Evolutionary conservation across 83 land plant genomes (phyloP).

Genomic region (Isoetes engelmannii): DNA sequence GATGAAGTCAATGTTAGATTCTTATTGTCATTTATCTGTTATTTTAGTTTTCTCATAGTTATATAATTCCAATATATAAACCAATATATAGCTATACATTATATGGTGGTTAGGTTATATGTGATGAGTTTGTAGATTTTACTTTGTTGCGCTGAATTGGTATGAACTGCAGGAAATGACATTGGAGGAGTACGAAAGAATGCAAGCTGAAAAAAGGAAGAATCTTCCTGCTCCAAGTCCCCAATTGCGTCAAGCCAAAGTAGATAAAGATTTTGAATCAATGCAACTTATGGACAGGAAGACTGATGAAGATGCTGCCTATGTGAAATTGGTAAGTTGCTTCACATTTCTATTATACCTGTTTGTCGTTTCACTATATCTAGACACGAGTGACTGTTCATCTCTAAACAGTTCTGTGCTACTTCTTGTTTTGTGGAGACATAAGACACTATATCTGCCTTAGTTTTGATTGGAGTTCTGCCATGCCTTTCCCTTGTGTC

Average conservation of each 20-base stretch:
- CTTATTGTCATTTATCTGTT: not conserved
- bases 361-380: not conserved
- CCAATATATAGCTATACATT: not conserved
- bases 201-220: constrained; percentile 25
- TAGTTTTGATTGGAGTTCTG: not conserved
- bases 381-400: not conserved
- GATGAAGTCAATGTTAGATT: constrained; percentile 27
- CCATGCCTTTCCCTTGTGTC: not conserved
- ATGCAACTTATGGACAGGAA: constrained; percentile 32
- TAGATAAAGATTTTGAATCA: constrained; percentile 24
- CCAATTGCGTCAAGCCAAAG: constrained; percentile 25
- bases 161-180: constrained; percentile 24
- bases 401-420: not conserved
- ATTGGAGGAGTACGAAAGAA: constrained; percentile 29
- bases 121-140: not conserved
- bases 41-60: not conserved
- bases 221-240: constrained; percentile 13
- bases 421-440: not conserved
- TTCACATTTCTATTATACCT: not conserved
- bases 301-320: constrained; percentile 21
- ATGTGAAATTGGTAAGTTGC: constrained; percentile 24
- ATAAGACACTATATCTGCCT: not conserved
- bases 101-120: not conserved
- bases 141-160: not conserved
- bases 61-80: not conserved